A percentile compares a stretch with the other conserved stretches of the same genome.
phyloP scores from a whole-genome alignment of 1,284 basidiomycete genomes.

The Afroboletus lepidellus region DNA sequence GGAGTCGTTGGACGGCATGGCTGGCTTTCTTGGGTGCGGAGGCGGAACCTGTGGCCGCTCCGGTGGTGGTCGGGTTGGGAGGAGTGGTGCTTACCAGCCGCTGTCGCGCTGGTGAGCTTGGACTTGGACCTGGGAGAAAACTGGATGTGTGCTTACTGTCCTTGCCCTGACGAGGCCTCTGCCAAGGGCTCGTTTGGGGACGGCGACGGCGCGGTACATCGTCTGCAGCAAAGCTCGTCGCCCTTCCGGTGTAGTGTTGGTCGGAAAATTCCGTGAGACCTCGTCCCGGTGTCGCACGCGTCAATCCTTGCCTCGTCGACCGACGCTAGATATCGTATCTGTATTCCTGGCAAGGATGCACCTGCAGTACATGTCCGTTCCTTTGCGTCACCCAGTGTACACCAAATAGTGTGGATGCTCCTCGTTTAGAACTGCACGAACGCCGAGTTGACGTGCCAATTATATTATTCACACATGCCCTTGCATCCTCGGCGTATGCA shows the following conservation, averaged over 20 bases:
- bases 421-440: too few relatives aligned
- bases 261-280: slow-evolving; percentile 5
- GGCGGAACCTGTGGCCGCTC: slow-evolving; percentile 1
- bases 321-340: too few relatives aligned
- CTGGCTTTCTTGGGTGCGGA: slow-evolving; percentile 52
- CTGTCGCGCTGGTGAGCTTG: slow-evolving; percentile 34
- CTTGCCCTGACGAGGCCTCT: slow-evolving; percentile 48
- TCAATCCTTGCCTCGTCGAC: too few relatives aligned
- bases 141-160: slow-evolving; percentile 40
- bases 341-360: too few relatives aligned
- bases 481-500: too few relatives aligned
- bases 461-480: too few relatives aligned
- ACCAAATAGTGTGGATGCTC: too few relatives aligned
- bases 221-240: slow-evolving; percentile 2
- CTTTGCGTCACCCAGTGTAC: too few relatives aligned
- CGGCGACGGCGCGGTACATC: slow-evolving; percentile 41
- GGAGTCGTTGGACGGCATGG: slow-evolving; percentile 48
- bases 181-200: slow-evolving; percentile 49
- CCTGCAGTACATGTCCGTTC: too few relatives aligned
- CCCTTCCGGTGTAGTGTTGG: not conserved
- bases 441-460: too few relatives aligned
- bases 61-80: not conserved
- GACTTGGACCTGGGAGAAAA: not conserved
- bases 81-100: slow-evolving; percentile 46
- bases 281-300: not conserved